A percentile compares a stretch with the other conserved stretches of the same genome.
Conservation (phyloP, 805 yeast species). For the Ogataea paraovalis region DNA sequence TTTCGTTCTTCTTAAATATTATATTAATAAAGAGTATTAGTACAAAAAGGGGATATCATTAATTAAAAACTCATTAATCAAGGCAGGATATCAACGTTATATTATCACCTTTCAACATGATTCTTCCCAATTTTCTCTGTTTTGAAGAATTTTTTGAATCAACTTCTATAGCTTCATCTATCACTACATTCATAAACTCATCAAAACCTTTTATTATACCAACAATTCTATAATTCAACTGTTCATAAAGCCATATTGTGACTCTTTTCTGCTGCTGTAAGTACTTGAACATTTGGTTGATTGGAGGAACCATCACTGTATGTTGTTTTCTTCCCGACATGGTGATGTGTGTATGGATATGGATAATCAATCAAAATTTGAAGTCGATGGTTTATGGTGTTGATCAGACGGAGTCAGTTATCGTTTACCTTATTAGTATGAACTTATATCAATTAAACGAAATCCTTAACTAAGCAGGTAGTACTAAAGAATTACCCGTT, state of each 20-base stretch:
- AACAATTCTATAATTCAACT: conserved; percentile 67
- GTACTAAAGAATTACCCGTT: no score
- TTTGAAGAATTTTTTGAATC: conserved; percentile 37
- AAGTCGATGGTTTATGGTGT: no score
- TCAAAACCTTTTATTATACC: conserved; percentile 92
- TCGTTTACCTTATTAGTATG: no score
- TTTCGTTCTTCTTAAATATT: no score
- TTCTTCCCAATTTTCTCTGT: conserved; percentile 59
- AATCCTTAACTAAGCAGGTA: no score
- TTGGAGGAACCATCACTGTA: conserved; percentile 76
- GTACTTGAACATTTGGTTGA: conserved; percentile 82
- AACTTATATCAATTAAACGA: no score
- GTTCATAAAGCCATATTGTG: conserved; percentile 87
- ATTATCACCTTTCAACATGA: conserved; percentile 90
- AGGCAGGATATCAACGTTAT: conserved; percentile 63
- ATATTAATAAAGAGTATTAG: no score
- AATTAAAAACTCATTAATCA: conserved; percentile 5
- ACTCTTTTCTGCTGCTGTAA: conserved; percentile 80
- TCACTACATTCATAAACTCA: conserved; percentile 86
- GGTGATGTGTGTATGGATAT: not conserved
- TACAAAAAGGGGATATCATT: no score
- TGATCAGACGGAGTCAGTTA: no score
- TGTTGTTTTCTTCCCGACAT: conserved; percentile 43
- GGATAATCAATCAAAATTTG: not conserved
- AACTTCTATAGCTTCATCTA: conserved; percentile 64